phyloP scores from a whole-genome alignment of 106 monocot genomes.

The Allium cepa region DNA sequence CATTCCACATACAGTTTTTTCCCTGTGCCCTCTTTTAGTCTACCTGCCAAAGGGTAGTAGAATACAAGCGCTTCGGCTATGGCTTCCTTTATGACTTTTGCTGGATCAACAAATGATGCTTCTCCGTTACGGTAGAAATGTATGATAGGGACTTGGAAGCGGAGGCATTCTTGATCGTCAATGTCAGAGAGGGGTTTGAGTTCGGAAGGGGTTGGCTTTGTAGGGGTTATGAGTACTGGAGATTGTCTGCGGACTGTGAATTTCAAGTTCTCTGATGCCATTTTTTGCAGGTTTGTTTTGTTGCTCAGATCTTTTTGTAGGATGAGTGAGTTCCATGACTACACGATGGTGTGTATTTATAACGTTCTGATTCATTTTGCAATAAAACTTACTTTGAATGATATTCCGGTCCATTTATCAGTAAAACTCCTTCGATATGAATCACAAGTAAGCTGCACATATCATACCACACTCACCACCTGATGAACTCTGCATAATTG shows the following conservation, averaged over 20 bases:
- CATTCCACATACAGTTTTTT: constrained; percentile 61
- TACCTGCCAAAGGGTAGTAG: constrained; percentile 70
- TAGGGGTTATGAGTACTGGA: constrained; percentile 13
- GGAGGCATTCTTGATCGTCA: constrained; percentile 36
- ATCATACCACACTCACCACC: no score
- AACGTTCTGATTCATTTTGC: no score
- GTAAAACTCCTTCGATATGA: no score
- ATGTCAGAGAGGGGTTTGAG: constrained; percentile 39
- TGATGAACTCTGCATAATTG: no score
- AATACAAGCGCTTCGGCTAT: constrained; percentile 34
- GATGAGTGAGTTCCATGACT: no score
- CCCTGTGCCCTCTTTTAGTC: constrained; percentile 25
- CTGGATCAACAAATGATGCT: constrained; percentile 16
- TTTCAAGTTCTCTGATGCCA: background rate
- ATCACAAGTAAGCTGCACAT: no score
- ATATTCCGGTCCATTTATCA: no score
- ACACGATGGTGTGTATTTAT: no score
- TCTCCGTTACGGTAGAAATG: constrained; percentile 20
- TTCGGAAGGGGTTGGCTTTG: constrained; percentile 13
- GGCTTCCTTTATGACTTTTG: constrained; percentile 32
- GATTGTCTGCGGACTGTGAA: constrained; percentile 21
- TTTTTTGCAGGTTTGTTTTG: no score
- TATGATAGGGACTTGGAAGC: constrained; percentile 29
- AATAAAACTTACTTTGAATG: no score
- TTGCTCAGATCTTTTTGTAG: no score